Evolutionary conservation across 1,139 yeast species (phyloP), one percentile per base, ranked within the genome.

Genomic region (Taphrina betulina): DNA sequence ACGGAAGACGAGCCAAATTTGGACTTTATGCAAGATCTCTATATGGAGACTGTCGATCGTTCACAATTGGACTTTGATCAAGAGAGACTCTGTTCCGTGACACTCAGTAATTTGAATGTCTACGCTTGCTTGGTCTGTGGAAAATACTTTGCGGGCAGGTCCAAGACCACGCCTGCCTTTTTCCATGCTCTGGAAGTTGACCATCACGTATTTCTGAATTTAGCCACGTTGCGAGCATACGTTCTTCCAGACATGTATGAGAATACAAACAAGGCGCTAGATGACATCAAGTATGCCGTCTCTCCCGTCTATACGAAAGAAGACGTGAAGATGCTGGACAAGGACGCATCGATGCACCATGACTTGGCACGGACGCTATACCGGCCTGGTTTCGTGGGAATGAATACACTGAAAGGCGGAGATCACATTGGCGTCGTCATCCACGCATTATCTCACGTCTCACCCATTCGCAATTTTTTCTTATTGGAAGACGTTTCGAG

Each of bases 111-210:
- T 41, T 70, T 76, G 31, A 83, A 84, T 63, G 78, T 85, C 1
- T 83, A 85, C 65, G 81, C 87, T 37, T 86, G 95, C 64, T 69
- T 86, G 33, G 77, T 76, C 0, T 86, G 95, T 69, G 94, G 94
- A 38, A 81, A 78, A 64, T 86, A 80, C 69, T 77, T 80, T 57
- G 85, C 81, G 63, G 64, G 95, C 0, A 73, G 89, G 23, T 78
- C 81, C 0, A 70, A 69, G 57, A 68, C 77, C 12, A 79, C 92
- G 0, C 83, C 83, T 19, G 90, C 92, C 0, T 84, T 81, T 64
- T 67, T 72, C 40, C 95, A 86, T 66, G 75, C 89, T 2, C 74
- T 86, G 24, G 77, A 80, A 58, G 75, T 71, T 2, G 75, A 76
- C 61, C 92, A 85, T 65, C 86, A 80, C 65, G 77, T 84, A 1